Conservation (phyloP, 2,329 filamentous ascomycete species). For the Neonectria coccinea region DNA sequence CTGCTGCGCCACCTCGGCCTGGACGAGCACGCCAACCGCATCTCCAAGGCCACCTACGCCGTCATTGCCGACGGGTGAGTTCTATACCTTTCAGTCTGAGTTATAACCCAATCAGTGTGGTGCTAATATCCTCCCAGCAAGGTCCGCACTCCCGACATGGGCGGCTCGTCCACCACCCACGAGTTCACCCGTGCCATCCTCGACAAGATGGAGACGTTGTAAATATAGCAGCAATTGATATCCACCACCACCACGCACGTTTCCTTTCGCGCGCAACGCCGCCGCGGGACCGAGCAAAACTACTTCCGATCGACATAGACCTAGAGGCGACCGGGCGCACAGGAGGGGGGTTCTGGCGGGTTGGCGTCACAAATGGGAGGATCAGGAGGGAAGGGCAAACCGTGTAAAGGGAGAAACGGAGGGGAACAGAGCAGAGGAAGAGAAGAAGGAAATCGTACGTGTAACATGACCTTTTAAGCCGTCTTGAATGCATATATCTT, state of each 20-base stretch:
- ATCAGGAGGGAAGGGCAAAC: slow-evolving; percentile 18
- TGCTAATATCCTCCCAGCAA: slow-evolving; percentile 70
- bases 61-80: slow-evolving; percentile 91
- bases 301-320: slow-evolving; percentile 38
- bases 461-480: slow-evolving; percentile 43
- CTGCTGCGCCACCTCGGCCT: slow-evolving; percentile 96
- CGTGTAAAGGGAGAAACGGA: slow-evolving; percentile 19
- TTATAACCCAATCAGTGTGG: not conserved
- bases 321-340: slow-evolving; percentile 30
- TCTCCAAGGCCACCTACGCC: slow-evolving; percentile 84
- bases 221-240: slow-evolving; percentile 52
- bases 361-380: slow-evolving; percentile 20
- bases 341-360: slow-evolving; percentile 29
- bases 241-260: slow-evolving; percentile 31
- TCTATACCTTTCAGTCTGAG: not conserved
- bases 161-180: slow-evolving; percentile 87
- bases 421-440: slow-evolving; percentile 7
- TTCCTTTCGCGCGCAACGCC: slow-evolving; percentile 27
- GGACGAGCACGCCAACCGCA: slow-evolving; percentile 97
- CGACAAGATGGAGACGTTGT: slow-evolving; percentile 90
- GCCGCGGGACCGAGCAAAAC: slow-evolving; percentile 28
- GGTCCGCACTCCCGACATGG: slow-evolving; percentile 94
- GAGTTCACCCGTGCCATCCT: slow-evolving; percentile 96
- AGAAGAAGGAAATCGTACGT: slow-evolving; percentile 42
- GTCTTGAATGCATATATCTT: slow-evolving; percentile 42